phyloP scores from a whole-genome alignment of 1,139 yeast species.

The Candida dubliniensis region DNA sequence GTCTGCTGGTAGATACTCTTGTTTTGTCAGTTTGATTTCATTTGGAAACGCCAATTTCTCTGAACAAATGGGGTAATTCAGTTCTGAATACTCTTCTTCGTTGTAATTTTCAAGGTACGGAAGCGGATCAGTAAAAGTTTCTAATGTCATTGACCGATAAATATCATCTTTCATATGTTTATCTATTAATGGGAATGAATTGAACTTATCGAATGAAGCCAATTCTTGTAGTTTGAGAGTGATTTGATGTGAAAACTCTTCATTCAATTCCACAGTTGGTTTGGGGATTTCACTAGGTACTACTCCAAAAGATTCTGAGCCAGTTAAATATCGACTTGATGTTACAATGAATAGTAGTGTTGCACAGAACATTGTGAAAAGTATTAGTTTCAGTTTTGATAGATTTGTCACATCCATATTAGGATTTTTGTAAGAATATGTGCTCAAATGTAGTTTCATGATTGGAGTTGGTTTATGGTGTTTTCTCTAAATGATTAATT shows the following conservation, averaged over 20 bases:
- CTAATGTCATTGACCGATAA: slow-evolving; percentile 9
- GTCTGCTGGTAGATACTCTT: slow-evolving; percentile 20
- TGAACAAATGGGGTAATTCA: background rate
- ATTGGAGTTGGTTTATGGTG: no score
- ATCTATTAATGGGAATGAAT: slow-evolving; percentile 14
- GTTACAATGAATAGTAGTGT: background rate
- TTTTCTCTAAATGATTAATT: no score
- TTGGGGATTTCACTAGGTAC: background rate
- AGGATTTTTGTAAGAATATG: no score
- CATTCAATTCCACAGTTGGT: background rate
- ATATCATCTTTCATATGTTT: slow-evolving; percentile 3
- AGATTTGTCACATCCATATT: no score
- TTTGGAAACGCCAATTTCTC: slow-evolving; percentile 15
- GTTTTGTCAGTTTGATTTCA: slow-evolving; percentile 18
- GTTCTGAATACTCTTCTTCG: slow-evolving; percentile 12
- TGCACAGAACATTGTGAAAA: background rate
- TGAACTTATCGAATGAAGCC: slow-evolving; percentile 5
- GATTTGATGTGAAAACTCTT: background rate
- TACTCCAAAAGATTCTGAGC: background rate
- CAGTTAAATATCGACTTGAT: background rate
- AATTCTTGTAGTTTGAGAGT: slow-evolving; percentile 3
- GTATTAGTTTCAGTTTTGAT: no score
- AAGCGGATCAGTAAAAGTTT: slow-evolving; percentile 23
- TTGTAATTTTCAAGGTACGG: slow-evolving; percentile 11
- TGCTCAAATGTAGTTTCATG: no score